phyloP scores from a whole-genome alignment of 2,329 filamentous ascomycete species.

The Claviceps maximensis region DNA sequence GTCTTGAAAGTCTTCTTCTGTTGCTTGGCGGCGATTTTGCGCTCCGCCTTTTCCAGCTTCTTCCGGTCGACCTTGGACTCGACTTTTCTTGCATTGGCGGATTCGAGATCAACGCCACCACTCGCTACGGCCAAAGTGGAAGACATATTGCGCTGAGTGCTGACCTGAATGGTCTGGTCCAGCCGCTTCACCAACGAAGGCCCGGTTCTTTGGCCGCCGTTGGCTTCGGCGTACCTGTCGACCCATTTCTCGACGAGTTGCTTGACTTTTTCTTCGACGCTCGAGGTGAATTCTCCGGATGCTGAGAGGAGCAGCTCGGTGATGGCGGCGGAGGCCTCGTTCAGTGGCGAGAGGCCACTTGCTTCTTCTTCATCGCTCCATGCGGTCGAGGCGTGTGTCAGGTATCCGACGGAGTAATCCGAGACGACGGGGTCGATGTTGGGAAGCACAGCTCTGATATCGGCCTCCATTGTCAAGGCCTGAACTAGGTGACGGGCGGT shows the following conservation, averaged over 20 bases:
- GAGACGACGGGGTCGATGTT: conserved; percentile 80
- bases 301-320: conserved; percentile 86
- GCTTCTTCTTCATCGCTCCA: conserved; percentile 64
- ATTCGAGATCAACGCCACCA: conserved; percentile 80
- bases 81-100: conserved; percentile 82
- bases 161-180: conserved; percentile 90
- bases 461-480: conserved; percentile 58
- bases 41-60: conserved; percentile 97
- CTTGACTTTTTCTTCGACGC: conserved; percentile 66
- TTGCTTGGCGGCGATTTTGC: conserved; percentile 95
- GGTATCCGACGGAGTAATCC: conserved; percentile 87
- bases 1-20: conserved; percentile 98
- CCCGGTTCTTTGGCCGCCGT: conserved; percentile 57
- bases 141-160: conserved; percentile 87
- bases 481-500: neutral
- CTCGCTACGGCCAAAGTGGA: conserved; percentile 82
- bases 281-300: conserved; percentile 63
- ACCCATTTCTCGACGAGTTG: conserved; percentile 85
- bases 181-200: conserved; percentile 71
- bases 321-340: conserved; percentile 71
- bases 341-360: conserved; percentile 58
- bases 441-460: conserved; percentile 73
- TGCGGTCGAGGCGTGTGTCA: conserved; percentile 80
- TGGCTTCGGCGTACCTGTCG: conserved; percentile 59
- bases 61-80: conserved; percentile 96